Base-by-base conservation (phyloP, 768 basidiomycete species). In the Lactarius quietus region DNA sequence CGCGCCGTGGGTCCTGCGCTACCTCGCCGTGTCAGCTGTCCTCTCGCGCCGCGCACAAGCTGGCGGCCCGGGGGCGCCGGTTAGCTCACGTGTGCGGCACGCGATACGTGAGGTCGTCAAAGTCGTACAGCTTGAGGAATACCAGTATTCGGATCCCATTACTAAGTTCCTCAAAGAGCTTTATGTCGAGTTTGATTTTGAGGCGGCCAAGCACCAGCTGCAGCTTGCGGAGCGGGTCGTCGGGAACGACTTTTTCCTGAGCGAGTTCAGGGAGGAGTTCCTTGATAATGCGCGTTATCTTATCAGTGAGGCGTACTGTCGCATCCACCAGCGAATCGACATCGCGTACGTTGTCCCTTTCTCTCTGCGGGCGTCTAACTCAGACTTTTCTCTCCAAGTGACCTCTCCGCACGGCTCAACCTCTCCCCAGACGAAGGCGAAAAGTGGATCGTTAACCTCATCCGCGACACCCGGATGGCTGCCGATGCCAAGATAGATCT, bases 381-480 rank as follows among this genome's bases (percentile, higher is more conserved):
- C 3, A 18, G 8, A 43, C 58, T 57, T 57, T 29, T 38, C 15
- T 6, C 8, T 55, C 2, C 67, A 61, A 95, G 94, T 65, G 93
- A 97, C 72, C 84, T 98, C 15, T 97, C 95, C 10, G 89, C 93
- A 72, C 87, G 96, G 10, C 83, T 98, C 17, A 98, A 98, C 76
- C 83, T 98, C n/a, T n/a, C n/a, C n/a, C n/a, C n/a, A 51, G 95
- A 94, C 69, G 97, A 98, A 73, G 97, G 96, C 59, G 97, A 99
- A 75, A 96, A 96, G 72, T 99, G 96, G 96, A 96, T 98, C 67
- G 97, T 98, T 72, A 98, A 98, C 80, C 89, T 98, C 67, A 97
- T 98, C 72, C 87, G 97, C 38, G 97, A 98, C 77, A 96, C 95
- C 6, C 85, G 94, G 54, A 93, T 96, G 90, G 93, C 93, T 18